Percentiles rank a stretch among this genome's conserved stretches.
phyloP scores from a whole-genome alignment of 768 basidiomycete genomes.

The Gloeostereum incarnatum region DNA sequence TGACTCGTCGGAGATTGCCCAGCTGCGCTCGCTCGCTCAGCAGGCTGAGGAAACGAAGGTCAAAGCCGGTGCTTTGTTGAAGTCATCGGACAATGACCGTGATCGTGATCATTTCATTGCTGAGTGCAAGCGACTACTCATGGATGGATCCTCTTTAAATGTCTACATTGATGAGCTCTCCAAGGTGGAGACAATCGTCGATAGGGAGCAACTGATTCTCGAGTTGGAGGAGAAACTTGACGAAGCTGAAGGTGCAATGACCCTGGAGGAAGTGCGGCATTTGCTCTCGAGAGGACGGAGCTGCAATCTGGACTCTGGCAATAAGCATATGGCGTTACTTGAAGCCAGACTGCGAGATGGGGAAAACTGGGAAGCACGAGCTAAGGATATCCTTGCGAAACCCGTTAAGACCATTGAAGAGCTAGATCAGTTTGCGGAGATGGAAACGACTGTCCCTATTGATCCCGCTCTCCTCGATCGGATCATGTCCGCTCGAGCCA shows the following conservation, averaged over 20 bases:
- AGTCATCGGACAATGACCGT: constrained; percentile 25
- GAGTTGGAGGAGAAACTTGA: constrained; percentile 72
- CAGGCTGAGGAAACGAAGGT: constrained; percentile 57
- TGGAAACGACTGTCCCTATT: constrained; percentile 60
- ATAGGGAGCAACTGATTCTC: constrained; percentile 65
- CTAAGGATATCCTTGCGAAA: constrained; percentile 54
- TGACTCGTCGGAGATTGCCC: constrained; percentile 66
- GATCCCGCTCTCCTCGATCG: constrained; percentile 58
- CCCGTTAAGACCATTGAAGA: constrained; percentile 70
- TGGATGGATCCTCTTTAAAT: constrained; percentile 68
- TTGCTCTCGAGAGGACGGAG: constrained; percentile 61
- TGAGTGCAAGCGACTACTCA: constrained; percentile 63
- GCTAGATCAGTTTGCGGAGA: constrained; percentile 61
- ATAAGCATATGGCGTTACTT: constrained; percentile 56
- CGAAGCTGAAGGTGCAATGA: constrained; percentile 45
- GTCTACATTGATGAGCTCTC: constrained; percentile 75
- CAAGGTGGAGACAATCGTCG: constrained; percentile 73
- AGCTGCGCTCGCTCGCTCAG: constrained; percentile 42
- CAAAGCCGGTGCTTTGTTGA: constrained; percentile 46
- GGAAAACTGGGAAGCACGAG: constrained; percentile 68
- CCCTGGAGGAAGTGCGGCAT: constrained; percentile 70
- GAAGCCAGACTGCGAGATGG: constrained; percentile 60
- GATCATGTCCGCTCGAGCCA: constrained; percentile 51
- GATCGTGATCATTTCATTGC: constrained; percentile 49
- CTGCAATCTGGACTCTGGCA: constrained; percentile 56